phyloP scores from a whole-genome alignment of 139 green algal genomes.

The Chlamydomonas schloesseri region DNA sequence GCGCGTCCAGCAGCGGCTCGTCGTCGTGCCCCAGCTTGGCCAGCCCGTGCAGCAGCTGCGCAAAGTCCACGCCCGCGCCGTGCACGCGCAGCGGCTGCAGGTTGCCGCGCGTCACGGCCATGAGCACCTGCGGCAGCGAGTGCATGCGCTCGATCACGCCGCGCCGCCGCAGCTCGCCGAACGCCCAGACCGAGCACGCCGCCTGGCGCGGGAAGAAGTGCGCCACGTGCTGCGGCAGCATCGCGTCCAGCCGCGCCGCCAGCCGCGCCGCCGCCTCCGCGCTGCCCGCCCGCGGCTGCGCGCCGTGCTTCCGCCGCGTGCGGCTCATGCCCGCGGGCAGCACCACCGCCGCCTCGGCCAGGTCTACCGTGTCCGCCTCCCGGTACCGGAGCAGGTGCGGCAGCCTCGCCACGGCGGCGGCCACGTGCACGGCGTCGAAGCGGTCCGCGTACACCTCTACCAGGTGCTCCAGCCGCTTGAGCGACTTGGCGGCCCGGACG shows the following conservation, averaged over 20 bases:
- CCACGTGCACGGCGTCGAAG: slow-evolving; percentile 54
- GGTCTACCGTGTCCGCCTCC: slow-evolving; percentile 35
- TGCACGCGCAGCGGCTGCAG: slow-evolving; percentile 34
- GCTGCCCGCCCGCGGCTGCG: neutral
- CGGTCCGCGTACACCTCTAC: slow-evolving; percentile 12
- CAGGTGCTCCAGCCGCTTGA: slow-evolving; percentile 53
- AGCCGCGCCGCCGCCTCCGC: neutral
- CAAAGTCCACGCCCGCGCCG: slow-evolving; percentile 35
- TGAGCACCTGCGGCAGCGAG: slow-evolving; percentile 26
- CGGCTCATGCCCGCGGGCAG: neutral
- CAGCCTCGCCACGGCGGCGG: slow-evolving; percentile 47
- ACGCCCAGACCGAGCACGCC: slow-evolving; percentile 40
- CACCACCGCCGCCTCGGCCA: neutral
- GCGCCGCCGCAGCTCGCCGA: slow-evolving; percentile 31
- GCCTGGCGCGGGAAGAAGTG: slow-evolving; percentile 42
- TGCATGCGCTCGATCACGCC: neutral
- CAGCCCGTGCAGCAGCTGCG: slow-evolving; percentile 50
- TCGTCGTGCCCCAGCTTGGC: slow-evolving; percentile 33
- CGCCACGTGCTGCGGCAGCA: slow-evolving; percentile 10
- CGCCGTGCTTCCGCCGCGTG: slow-evolving; percentile 17
- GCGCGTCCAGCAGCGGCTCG: neutral
- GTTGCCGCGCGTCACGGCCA: neutral
- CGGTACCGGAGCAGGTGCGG: slow-evolving; percentile 40
- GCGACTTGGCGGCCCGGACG: slow-evolving; percentile 3
- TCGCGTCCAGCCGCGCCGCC: slow-evolving; percentile 12